Base-by-base conservation (phyloP, 2,329 filamentous ascomycete species). In the Calonectria hongkongensis region DNA sequence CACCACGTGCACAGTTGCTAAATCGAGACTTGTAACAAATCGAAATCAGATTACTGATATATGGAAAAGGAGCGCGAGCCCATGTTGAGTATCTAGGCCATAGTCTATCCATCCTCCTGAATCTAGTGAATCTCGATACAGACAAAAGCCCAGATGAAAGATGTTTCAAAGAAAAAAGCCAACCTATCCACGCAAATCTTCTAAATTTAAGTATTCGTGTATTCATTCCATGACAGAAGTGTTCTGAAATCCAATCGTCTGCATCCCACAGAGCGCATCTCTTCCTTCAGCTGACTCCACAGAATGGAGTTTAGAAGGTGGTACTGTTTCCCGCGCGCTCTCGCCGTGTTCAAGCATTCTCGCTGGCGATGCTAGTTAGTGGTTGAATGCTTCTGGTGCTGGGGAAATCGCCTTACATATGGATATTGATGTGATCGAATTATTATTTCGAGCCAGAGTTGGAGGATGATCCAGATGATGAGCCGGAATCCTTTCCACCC, bases 61-160 rank as follows among this genome's bases (percentile, higher is more conserved):
- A 25, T n/a, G 10, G 4, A 41, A 25, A 60, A 36, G 50, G 54
- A 60, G 54, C 54, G 54, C 16, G 54, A 41, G 54, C 54, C 48
- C 54, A 15, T 41, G 7, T 9, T 39, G 39, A 41, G 9, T 60
- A 60, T 60, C 54, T 60, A 60, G 54, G 36, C 33, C 33, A 36
- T 41, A 27, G 13, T 60, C 33, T 36, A 60, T 16, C 54, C 25
- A 10, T 27, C 21, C 33, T 36, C 13, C 33, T 12, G 15, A 21
- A 27, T 60, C 54, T 60, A 60, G 33, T 16, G 9, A 27, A 16
- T 27, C 25, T 21, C 36, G 33, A 28, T 21, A 6, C 15, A 16
- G 36, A 25, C n/a, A 9, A 60, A 27, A 41, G 18, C 13, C 33
- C 16, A 18, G n/a, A 16, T 27, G 36, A 10, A 15, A 39, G 16